Evolutionary conservation across 257 asterid species (phyloP), one percentile per base, ranked within the genome.

Genomic region (Solanum chmielewskii): DNA sequence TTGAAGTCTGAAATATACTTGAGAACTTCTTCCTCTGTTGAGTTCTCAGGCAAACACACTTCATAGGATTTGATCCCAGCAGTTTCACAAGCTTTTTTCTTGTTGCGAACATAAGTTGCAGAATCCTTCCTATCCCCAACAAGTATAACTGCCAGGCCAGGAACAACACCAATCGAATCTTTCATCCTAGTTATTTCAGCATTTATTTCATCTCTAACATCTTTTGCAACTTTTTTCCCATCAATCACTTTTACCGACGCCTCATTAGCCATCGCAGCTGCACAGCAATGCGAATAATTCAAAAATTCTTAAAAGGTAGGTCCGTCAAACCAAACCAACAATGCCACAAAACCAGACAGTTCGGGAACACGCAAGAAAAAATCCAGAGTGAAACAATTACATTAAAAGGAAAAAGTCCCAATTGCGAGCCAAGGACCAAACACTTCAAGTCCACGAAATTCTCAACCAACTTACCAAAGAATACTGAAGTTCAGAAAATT

Each of bases 111-210:
- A 60, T 95, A 97, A 73, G 98, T 94, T 45, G 98, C 96, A 45
- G 99, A 95, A 87, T 97, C 99, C 88, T 94, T 95, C 93, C 99
- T 93, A 75, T 93, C 99, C 47, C 99, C 98, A 80, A 94, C 98
- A 78, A 97, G 93, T 86, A 97, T 93, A 42, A 97, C 99, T 11
- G 99, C 99, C 84, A 97, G 91, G 83, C 99, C 99, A 73, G 99
- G 99, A 83, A 92, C 94, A 86, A 93, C 84, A 52, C 97, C 98
- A 7, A 87, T 93, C n/a, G 93, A 89, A 88, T 94, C 96, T 89
- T 95, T 97, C 99, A 97, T 95, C 91, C 91, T 93, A 12, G 88
- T 87, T 86, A 95, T 92, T 87, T 95, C 98, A 25, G 89, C 89
- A 87, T 95, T 91, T 88, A 97, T 94, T 91, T 97, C 99, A 27